A percentile compares a stretch with the other conserved stretches of the same genome.
phyloP scores from a whole-genome alignment of 2,329 filamentous ascomycete genomes.

The Paracorniculantispora psalliotae region DNA sequence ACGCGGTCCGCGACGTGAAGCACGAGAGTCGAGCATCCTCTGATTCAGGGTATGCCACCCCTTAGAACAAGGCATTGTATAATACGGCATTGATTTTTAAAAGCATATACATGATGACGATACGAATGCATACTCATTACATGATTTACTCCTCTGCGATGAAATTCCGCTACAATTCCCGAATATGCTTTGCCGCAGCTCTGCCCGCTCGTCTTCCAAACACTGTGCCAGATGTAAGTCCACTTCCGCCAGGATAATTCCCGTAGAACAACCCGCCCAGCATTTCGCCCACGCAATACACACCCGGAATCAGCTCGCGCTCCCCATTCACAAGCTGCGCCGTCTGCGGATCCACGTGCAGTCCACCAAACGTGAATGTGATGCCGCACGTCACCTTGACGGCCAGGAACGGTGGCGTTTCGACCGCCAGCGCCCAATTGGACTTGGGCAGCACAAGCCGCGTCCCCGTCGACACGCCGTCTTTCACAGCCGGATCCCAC shows the following conservation, averaged over 20 bases:
- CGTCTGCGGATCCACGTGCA: constrained; percentile 51
- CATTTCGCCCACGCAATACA: constrained; percentile 63
- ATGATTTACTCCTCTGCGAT: too few species aligned
- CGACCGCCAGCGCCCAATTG: constrained; percentile 60
- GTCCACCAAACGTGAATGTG: constrained; percentile 64
- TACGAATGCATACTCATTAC: not conserved
- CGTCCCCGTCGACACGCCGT: constrained; percentile 55
- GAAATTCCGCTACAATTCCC: too few species aligned
- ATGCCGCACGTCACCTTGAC: constrained; percentile 61
- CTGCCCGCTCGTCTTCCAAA: constrained; percentile 39
- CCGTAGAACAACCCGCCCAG: constrained; percentile 58
- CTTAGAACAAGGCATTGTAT: not conserved
- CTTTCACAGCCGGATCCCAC: constrained; percentile 57
- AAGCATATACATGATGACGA: not conserved
- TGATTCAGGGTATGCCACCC: constrained; percentile 7
- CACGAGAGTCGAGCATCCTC: not conserved
- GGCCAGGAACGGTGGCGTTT: constrained; percentile 54
- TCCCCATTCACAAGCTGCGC: constrained; percentile 46
- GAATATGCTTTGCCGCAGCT: constrained; percentile 23
- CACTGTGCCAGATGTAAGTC: constrained; percentile 55
- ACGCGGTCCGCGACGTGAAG: constrained; percentile 5
- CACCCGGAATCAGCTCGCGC: constrained; percentile 42
- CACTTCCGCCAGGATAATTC: constrained; percentile 60
- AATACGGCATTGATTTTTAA: constrained; percentile 1
- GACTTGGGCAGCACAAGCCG: constrained; percentile 51